Evolutionary conservation across 805 yeast species (phyloP), one percentile per base, ranked within the genome.

Genomic region (Metschnikowia noctiluminum): DNA sequence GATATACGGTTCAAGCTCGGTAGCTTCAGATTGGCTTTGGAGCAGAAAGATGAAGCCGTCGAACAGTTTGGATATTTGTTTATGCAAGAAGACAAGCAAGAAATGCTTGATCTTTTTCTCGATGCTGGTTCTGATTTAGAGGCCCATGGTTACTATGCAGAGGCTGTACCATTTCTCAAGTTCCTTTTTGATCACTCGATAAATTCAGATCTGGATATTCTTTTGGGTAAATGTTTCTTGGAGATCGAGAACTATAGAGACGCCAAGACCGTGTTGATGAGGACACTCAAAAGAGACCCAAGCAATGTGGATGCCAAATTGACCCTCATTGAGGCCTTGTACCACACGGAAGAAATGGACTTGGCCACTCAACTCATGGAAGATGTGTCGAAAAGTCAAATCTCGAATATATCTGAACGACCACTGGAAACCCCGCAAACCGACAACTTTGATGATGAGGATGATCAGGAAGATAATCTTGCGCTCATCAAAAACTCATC

Each of bases 1-100:
- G 98, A 92, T 69, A 87, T 94, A 27, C 69, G 98, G 46, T 84
- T 82, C 30, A 88, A 94, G 64, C 63, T 94, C 26, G 96, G 96
- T 0, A 65, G 82, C 10, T 74, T 88, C 42, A 76, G 99, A 50
- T 68, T 94, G 31, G 81, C 82, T 47, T 67, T 81, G 35, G 83
- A 81, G 45, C 75, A 84, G 39, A 70, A 75, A 28, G 78, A 77
- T 1, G 97, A 91, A 56, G 96, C 97, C 0, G 61, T 84, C 49
- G 66, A 65, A 8, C 97, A 92, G 62, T 85, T 87, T 57, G 70
- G 70, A 35, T 78, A 77, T 51, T 68, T 91, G 11, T 64, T 81
- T 39, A 76, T 76, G 35, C 82, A 80, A 38, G 80, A 78, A 31
- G 77, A 82, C 21, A 38, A 36, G 32, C 73, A 71, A 2, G 88